Base-by-base conservation (phyloP, 306 rosid genomes). In the Clitoria ternatea region DNA sequence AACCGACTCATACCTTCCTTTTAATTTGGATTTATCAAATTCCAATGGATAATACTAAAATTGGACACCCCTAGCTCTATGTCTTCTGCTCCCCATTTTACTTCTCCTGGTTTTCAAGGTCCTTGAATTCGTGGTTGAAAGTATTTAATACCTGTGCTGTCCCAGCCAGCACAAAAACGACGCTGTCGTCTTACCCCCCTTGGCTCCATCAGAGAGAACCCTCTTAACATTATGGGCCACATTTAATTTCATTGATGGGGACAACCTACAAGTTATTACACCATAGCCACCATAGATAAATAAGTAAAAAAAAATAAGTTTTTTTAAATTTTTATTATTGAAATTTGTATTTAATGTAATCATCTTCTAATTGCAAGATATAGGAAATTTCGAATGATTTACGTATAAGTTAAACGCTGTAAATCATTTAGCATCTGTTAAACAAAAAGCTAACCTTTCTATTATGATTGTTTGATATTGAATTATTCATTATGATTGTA, bases 221-320 rank as follows among this genome's bases (percentile, higher is more conserved):
- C 2, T 49, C 47, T 60, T 39, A 7, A 7, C 39, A 5, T 45
- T 56, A 55, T 30, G 78, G 78, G 73, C 42, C 49, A 56, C 20
- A 50, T 65, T 72, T 65, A 65, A 23, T 65, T 72, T 72, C 52
- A 68, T 65, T 72, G 33, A 78, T 72, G 37, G 62, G 42, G 64
- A 56, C 63, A 63, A 17, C 65, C 64, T 19, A 29, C 5, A 44
- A 13, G 17, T 45, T 59, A 43, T 71, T 78, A 36, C 54, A 26
- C 20, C 32, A 23, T 63, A 17, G n/a, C n/a, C n/a, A n/a, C n/a
- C n/a, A n/a, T n/a, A n/a, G n/a, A n/a, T n/a, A n/a, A n/a, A n/a
- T n/a, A n/a, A n/a, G n/a, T n/a, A n/a, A n/a, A n/a, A n/a, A n/a
- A n/a, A n/a, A n/a, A n/a, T n/a, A n/a, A n/a, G n/a, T n/a, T n/a